Evolutionary conservation across 177 flowering plant species (phyloP).

Genomic region (Vitis hybrid): DNA sequence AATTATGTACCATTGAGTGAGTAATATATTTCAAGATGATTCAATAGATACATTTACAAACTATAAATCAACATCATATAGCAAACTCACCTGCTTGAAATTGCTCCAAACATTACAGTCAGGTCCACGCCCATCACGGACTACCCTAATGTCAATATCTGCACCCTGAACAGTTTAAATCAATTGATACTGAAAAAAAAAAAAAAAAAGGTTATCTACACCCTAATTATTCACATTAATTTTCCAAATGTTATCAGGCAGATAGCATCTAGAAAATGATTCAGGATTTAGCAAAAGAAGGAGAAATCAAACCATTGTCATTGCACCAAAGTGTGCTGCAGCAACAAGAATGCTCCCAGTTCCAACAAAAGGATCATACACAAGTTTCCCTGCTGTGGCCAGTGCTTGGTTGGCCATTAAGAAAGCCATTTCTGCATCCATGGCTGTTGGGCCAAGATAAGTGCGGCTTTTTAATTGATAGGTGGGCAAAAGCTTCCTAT

Average conservation of each 20-base stretch:
- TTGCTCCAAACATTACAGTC: conserved; percentile 99
- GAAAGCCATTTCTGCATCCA: conserved; percentile 99
- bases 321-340: conserved; percentile 94
- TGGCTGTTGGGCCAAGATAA: conserved; percentile 97
- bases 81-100: conserved; percentile 73
- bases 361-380: conserved; percentile 97
- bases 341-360: conserved; percentile 96
- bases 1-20: neutral
- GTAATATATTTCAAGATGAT: neutral
- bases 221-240: neutral
- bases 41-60: too few species aligned
- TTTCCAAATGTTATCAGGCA: neutral
- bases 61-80: neutral
- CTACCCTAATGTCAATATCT: conserved; percentile 96
- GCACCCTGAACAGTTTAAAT: conserved; percentile 73
- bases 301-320: conserved; percentile 77
- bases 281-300: neutral
- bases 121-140: conserved; percentile 98
- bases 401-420: conserved; percentile 96
- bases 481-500: conserved; percentile 84
- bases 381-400: conserved; percentile 75
- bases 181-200: conserved; percentile 2
- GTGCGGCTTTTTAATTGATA: conserved; percentile 89
- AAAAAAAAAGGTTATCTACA: conserved; percentile 1
- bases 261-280: neutral